These are phyloP conservation scores for Cytidiella melzeri DNA, from an alignment of 768 basidiomycete species.

Conservation along the genomic window DNA sequence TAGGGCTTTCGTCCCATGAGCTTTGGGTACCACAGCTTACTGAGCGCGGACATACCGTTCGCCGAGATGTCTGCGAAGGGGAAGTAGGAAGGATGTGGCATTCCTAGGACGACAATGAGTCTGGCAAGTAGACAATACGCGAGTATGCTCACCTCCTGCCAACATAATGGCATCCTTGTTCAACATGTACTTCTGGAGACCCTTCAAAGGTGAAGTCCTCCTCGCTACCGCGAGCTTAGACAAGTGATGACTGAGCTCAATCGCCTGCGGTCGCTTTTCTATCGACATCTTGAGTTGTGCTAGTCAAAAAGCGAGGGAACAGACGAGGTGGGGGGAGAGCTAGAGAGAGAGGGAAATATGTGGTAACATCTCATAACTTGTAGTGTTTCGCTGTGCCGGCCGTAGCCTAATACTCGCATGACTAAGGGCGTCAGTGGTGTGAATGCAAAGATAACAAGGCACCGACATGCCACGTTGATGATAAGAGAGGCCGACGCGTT, in stretches of 20 bases:
- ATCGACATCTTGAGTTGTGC: constrained; percentile 7
- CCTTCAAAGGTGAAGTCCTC: constrained; percentile 55
- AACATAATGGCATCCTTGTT: constrained; percentile 50
- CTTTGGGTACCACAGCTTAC: background rate
- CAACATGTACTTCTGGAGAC: constrained; percentile 52
- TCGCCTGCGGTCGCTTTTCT: constrained; percentile 38
- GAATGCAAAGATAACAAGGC: background rate
- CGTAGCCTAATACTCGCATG: too few relatives aligned
- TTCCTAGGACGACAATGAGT: constrained; percentile 32
- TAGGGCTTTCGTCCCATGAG: constrained; percentile 29
- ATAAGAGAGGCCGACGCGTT: background rate
- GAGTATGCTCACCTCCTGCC: constrained; percentile 53
- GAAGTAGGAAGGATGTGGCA: constrained; percentile 65
- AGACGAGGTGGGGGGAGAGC: background rate
- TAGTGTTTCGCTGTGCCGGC: constrained; percentile 2
- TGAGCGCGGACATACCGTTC: constrained; percentile 26
- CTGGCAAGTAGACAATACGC: background rate
- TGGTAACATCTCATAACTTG: background rate
- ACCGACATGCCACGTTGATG: background rate
- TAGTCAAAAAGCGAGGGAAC: constrained; percentile 4
- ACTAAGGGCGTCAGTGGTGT: constrained; percentile 6
- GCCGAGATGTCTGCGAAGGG: constrained; percentile 60
- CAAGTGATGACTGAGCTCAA: constrained; percentile 71
- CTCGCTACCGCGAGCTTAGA: constrained; percentile 48
- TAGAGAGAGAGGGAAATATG: background rate